Evolutionary conservation across 176 grass and related monocot species (phyloP).

Genomic region (Otatea glauca): DNA sequence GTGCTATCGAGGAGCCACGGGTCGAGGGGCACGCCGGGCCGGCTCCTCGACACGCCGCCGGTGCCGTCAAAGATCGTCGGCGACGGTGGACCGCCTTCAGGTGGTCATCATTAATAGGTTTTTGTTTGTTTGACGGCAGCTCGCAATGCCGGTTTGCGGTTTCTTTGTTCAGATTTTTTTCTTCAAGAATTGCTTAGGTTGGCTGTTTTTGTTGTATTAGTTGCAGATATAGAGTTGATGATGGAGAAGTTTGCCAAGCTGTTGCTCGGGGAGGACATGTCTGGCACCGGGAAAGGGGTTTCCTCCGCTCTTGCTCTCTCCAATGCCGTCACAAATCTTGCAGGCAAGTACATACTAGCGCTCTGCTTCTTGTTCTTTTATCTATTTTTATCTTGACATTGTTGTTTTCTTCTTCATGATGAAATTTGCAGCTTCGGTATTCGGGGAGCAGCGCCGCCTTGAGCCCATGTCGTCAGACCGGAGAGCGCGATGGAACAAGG

Average conservation of each 20-base stretch:
- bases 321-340: slow-evolving; percentile 84
- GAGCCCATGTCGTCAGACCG: slow-evolving; percentile 80
- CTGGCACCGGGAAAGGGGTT: slow-evolving; percentile 75
- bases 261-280: slow-evolving; percentile 90
- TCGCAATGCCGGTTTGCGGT: not conserved
- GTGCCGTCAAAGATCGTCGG: slow-evolving; percentile 18
- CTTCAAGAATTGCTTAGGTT: not conserved
- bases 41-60: slow-evolving; percentile 11
- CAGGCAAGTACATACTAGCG: slow-evolving; percentile 45
- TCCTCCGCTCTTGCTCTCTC: slow-evolving; percentile 82
- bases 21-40: slow-evolving; percentile 5
- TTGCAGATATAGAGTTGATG: slow-evolving; percentile 68
- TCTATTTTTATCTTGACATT: not conserved
- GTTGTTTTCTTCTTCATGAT: not conserved
- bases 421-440: slow-evolving; percentile 68
- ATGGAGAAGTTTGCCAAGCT: slow-evolving; percentile 80
- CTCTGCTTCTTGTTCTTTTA: not conserved
- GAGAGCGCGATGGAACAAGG: slow-evolving; percentile 73
- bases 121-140: not conserved
- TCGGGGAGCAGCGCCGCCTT: slow-evolving; percentile 78
- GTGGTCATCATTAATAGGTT: not conserved
- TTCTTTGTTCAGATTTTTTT: not conserved
- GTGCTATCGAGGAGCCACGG: slow-evolving; percentile 50
- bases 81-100: slow-evolving; percentile 38
- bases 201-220: not conserved